Evolutionary conservation across 1,284 basidiomycete genomes (phyloP).

Genomic region (Ustilago esculenta): DNA sequence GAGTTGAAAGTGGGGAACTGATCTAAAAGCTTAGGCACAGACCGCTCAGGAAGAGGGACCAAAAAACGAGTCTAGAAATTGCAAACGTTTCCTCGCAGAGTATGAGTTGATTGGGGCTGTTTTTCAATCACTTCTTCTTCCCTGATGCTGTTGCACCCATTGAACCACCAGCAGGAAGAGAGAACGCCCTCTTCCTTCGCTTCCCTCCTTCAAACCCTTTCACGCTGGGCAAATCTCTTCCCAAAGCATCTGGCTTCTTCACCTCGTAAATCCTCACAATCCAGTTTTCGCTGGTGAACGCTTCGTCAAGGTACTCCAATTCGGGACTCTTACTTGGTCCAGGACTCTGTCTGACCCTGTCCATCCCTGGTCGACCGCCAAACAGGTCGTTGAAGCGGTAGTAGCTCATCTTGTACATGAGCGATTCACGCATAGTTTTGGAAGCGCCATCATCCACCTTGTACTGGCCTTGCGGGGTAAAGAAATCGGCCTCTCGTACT

Average conservation of each 20-base stretch:
- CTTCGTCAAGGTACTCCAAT: slow-evolving; percentile 64
- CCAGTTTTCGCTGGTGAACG: slow-evolving; percentile 66
- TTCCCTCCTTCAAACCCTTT: slow-evolving; percentile 86
- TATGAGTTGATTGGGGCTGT: too few relatives aligned
- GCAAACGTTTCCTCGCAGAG: slow-evolving; percentile 4
- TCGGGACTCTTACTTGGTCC: slow-evolving; percentile 51
- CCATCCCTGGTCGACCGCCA: slow-evolving; percentile 67
- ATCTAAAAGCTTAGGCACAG: too few relatives aligned
- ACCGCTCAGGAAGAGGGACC: too few relatives aligned
- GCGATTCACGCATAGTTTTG: slow-evolving; percentile 89
- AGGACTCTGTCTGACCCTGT: slow-evolving; percentile 54
- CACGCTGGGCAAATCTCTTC: slow-evolving; percentile 76
- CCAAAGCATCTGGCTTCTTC: slow-evolving; percentile 90
- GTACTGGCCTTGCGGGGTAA: slow-evolving; percentile 93
- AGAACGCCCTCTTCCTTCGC: slow-evolving; percentile 73
- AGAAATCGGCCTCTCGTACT: slow-evolving; percentile 92
- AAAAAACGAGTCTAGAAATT: not conserved
- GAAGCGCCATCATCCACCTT: slow-evolving; percentile 87
- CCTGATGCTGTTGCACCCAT: not conserved
- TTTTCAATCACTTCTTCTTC: slow-evolving; percentile 10
- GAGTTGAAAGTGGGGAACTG: too few relatives aligned
- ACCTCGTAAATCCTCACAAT: slow-evolving; percentile 86
- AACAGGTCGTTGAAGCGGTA: slow-evolving; percentile 65
- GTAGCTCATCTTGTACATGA: slow-evolving; percentile 75
- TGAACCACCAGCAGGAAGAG: slow-evolving; percentile 1